Percentiles rank a stretch among this genome's conserved stretches.
Evolutionary conservation across 352 stramenopile species (phyloP).

Genomic region (Phytophthora foliorum): DNA sequence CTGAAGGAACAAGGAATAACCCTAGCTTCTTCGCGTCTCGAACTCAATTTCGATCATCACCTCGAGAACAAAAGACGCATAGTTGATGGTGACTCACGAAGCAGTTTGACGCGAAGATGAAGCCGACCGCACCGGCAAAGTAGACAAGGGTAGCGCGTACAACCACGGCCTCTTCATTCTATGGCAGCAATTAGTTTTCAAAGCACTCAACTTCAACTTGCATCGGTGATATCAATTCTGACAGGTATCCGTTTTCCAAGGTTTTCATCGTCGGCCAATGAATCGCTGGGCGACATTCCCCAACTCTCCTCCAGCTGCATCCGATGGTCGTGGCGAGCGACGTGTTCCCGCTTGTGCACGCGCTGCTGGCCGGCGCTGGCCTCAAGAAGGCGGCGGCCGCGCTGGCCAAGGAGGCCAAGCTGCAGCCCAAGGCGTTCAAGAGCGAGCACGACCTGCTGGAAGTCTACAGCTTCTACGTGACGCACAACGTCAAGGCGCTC

Average conservation of each 20-base stretch:
- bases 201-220: slow-evolving; percentile 5
- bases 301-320: neutral
- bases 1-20: no score
- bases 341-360: slow-evolving; percentile 79
- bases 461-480: slow-evolving; percentile 80
- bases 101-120: slow-evolving; percentile 2
- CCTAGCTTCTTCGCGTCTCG: neutral
- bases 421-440: slow-evolving; percentile 69
- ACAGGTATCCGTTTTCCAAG: neutral
- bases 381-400: slow-evolving; percentile 77
- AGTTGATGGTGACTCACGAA: no score
- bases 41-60: slow-evolving; percentile 22
- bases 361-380: slow-evolving; percentile 68
- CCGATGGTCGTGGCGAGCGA: slow-evolving; percentile 77
- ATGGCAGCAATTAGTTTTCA: no score
- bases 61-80: no score
- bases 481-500: slow-evolving; percentile 49
- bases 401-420: slow-evolving; percentile 78
- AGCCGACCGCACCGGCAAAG: no score
- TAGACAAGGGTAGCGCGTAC: no score
- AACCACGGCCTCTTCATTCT: no score
- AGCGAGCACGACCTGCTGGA: slow-evolving; percentile 75
- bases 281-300: neutral
- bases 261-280: neutral
- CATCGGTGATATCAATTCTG: neutral